Evolutionary conservation across 768 basidiomycete species (phyloP), one percentile per base, ranked within the genome.

Genomic region (Hericium rajendrae): DNA sequence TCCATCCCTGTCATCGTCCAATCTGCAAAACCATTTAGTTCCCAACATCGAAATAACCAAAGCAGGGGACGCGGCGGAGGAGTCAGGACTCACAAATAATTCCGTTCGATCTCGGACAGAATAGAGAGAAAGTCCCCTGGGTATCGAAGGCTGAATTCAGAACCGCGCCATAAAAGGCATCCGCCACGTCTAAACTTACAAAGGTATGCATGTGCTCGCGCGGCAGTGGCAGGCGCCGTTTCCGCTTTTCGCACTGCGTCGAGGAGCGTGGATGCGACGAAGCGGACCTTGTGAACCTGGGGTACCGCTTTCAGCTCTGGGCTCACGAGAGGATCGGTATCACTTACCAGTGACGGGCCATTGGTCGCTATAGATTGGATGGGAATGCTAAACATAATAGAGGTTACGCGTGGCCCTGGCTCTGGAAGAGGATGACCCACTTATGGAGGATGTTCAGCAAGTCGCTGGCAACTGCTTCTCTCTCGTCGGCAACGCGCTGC

Each of bases 61-160:
- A 32, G 9, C 6, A 8, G 32, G 32, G 32, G 8, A 6, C 32
- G 32, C 32, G 32, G 53, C 48, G 43, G 51, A 43, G 11, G 12
- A 13, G 10, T 5, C 13, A 46, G 22, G 18, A 78, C 81, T 67
- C 64, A 88, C 85, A 90, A 71, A 76, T 94, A 94, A 70, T 94
- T 90, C 60, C 87, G 77, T 66, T 94, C 93, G 63, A 95, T 93
- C 73, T 94, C 93, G 39, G 86, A 90, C 48, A 95, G 70, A 62
- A 95, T 93, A 53, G 86, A 90, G 26, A 94, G 73, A 72, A 95
- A 95, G 73, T 94, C 92, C 89, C 89, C 91, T 92, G 64, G 37
- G 18, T 22, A 48, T 24, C 26, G 24, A 48, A 55, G 38, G 16
- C 39, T 38, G 49, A 54, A 54, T 40, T 56, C 54, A 43, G 40